These are phyloP conservation scores for Leishmania tropica DNA, from an alignment of 208 protist species.

Conservation along the genomic window DNA sequence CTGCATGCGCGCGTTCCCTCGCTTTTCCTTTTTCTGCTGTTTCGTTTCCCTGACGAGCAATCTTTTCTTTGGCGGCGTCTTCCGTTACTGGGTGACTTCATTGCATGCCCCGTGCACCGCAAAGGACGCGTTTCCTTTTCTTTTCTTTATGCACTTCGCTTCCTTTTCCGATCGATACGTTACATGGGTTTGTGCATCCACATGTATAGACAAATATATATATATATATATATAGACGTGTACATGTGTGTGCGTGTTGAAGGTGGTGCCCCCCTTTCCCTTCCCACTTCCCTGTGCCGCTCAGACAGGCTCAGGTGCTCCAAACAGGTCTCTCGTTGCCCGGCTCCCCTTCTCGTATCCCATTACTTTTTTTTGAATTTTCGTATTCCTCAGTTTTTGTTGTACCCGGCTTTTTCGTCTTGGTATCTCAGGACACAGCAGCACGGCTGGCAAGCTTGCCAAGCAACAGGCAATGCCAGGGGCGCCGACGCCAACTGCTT, in stretches of 20 bases:
- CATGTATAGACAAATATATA: no score
- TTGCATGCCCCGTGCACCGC: no score
- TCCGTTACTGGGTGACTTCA: neutral
- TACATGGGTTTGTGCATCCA: no score
- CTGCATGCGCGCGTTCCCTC: no score
- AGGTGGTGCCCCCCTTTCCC: neutral
- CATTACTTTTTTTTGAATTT: neutral
- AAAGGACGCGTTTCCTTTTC: no score
- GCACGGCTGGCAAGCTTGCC: neutral
- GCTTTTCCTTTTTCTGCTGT: neutral
- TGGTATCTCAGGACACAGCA: neutral
- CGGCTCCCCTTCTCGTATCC: neutral
- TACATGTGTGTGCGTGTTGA: no score
- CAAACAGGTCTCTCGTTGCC: neutral
- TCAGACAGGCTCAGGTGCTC: neutral
- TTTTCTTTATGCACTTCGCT: no score
- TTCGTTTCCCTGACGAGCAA: neutral
- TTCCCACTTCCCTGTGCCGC: neutral
- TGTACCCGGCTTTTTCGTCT: neutral
- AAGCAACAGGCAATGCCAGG: neutral
- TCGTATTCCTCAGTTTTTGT: neutral
- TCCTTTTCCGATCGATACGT: no score
- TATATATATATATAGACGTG: no score
- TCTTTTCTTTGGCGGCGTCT: neutral
- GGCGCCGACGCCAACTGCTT: neutral